Percentiles rank a stretch among this genome's conserved stretches.
These are phyloP conservation scores for Zancudomyces culisetae DNA, from an alignment of 371 early-diverging fungal genomes.

Conservation along the genomic window DNA sequence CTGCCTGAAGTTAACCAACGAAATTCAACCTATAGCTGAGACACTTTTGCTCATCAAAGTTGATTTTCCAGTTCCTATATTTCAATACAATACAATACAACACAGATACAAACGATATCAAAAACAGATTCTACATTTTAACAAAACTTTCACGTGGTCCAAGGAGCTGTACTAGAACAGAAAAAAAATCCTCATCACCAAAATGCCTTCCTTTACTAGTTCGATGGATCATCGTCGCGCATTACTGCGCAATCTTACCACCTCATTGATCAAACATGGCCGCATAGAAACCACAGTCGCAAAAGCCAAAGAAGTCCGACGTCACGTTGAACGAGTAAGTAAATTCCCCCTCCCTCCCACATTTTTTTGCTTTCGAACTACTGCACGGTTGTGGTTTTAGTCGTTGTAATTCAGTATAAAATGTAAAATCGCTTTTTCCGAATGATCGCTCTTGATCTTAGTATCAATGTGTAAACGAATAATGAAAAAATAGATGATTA, in stretches of 20 bases:
- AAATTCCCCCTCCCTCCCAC: neutral
- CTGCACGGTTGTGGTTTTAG: no score
- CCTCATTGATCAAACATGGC: slow-evolving; percentile 73
- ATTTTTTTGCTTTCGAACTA: neutral
- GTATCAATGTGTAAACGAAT: no score
- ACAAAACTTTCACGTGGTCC: neutral
- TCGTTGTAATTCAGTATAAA: no score
- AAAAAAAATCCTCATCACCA: neutral
- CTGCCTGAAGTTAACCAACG: no score
- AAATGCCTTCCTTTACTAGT: slow-evolving; percentile 11
- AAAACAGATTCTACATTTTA: neutral
- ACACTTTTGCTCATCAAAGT: no score
- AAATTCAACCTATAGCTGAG: no score
- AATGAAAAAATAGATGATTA: slow-evolving; percentile 64
- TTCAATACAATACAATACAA: neutral
- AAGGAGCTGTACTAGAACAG: neutral
- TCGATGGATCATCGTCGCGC: slow-evolving; percentile 48
- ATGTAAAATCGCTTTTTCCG: no score
- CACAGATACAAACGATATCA: neutral
- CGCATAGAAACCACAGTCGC: slow-evolving; percentile 84
- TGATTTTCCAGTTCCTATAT: no score
- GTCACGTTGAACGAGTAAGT: slow-evolving; percentile 58
- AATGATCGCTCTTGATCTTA: no score
- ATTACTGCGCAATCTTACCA: slow-evolving; percentile 66
- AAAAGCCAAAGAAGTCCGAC: slow-evolving; percentile 79